phyloP scores from a whole-genome alignment of 139 green algal species.

The Picochlorum sp. region DNA sequence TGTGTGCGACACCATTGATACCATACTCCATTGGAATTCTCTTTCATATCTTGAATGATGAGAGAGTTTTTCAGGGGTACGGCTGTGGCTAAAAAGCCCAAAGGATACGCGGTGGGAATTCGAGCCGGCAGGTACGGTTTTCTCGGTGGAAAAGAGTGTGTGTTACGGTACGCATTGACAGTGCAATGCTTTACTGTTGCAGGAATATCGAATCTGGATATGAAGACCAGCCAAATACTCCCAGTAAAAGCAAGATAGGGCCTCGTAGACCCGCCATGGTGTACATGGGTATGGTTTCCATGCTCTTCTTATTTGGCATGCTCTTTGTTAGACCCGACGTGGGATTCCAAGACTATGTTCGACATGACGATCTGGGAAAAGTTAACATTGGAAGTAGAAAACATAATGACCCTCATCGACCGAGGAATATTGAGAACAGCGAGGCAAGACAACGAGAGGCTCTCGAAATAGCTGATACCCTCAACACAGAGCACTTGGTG shows the following conservation, averaged over 20 bases:
- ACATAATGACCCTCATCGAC: background rate
- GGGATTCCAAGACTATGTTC: background rate
- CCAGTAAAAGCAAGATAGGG: conserved; percentile 22
- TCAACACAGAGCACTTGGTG: background rate
- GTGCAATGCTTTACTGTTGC: background rate
- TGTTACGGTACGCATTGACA: no score
- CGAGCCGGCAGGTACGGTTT: no score
- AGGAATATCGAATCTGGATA: background rate
- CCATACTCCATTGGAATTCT: no score
- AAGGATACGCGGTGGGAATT: no score
- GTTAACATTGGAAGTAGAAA: background rate
- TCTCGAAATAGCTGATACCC: conserved; percentile 10
- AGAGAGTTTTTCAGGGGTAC: no score
- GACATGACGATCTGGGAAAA: background rate
- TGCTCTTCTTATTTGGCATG: conserved; percentile 12
- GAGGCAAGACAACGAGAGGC: conserved; percentile 10
- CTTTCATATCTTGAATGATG: no score
- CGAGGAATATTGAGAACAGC: conserved; percentile 2
- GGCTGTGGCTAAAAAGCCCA: no score
- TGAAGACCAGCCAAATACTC: conserved; percentile 16
- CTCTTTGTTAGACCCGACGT: background rate
- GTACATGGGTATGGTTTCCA: conserved; percentile 1
- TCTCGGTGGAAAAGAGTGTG: no score
- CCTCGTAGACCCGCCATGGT: conserved; percentile 4
- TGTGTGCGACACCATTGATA: no score